phyloP scores from a whole-genome alignment of 1,284 basidiomycete species.

The Malassezia slooffiae region DNA sequence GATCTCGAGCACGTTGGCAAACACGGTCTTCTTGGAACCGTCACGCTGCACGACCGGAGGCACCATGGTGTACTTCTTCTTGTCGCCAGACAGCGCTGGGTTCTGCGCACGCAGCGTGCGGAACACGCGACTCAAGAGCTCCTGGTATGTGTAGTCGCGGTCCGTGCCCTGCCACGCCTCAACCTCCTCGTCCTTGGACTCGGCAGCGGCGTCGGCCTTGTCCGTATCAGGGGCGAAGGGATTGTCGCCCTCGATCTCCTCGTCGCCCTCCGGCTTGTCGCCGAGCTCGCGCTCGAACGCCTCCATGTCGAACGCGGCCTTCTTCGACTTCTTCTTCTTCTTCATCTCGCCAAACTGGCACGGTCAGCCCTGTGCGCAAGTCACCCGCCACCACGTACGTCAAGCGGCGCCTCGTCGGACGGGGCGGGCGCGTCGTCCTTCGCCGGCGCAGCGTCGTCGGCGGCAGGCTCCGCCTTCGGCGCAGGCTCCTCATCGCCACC shows the following conservation, averaged over 20 bases:
- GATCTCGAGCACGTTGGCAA: slow-evolving; percentile 92
- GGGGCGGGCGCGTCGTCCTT: slow-evolving; percentile 14
- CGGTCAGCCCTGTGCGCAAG: slow-evolving; percentile 55
- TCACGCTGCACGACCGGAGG: slow-evolving; percentile 91
- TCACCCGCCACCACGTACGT: slow-evolving; percentile 27
- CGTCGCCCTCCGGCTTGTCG: slow-evolving; percentile 52
- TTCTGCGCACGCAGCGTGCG: slow-evolving; percentile 82
- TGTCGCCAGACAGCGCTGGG: slow-evolving; percentile 63
- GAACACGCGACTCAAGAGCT: slow-evolving; percentile 92
- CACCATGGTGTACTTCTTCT: slow-evolving; percentile 91
- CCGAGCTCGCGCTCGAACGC: slow-evolving; percentile 47
- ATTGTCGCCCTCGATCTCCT: slow-evolving; percentile 37
- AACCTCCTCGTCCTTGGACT: slow-evolving; percentile 18
- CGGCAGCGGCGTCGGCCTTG: slow-evolving; percentile 17
- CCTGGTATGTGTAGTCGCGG: slow-evolving; percentile 85
- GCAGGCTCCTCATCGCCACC: slow-evolving; percentile 13
- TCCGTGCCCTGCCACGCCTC: slow-evolving; percentile 72
- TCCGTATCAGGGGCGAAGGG: slow-evolving; percentile 31
- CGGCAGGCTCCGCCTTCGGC: slow-evolving; percentile 18
- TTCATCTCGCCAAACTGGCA: slow-evolving; percentile 51
- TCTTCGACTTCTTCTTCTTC: slow-evolving; percentile 50
- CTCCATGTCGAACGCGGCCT: slow-evolving; percentile 46
- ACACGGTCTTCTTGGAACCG: slow-evolving; percentile 89
- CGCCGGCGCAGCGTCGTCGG: slow-evolving; percentile 16
- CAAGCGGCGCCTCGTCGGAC: slow-evolving; percentile 42